Evolutionary conservation across 257 asterid genomes (phyloP).

Genomic region (Solanum megistacrolobum): DNA sequence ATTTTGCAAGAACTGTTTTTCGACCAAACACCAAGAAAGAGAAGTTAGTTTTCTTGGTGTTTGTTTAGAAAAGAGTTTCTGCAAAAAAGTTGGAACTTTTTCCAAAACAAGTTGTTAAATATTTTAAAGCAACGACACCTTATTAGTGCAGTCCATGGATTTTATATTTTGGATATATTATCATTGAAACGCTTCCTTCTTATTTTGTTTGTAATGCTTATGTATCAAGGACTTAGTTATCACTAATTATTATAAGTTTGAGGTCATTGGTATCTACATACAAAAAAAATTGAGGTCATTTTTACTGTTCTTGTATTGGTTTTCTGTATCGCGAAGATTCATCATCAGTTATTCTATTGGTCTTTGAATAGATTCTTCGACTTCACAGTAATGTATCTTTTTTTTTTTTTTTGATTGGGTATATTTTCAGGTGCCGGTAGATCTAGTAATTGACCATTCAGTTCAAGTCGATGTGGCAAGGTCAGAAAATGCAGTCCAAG

Average conservation of each 20-base stretch:
- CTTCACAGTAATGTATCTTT: neutral
- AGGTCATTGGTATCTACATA: neutral
- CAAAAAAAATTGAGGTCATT: neutral
- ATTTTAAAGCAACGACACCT: neutral
- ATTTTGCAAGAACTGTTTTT: neutral
- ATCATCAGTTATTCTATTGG: neutral
- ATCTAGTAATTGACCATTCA: conserved; percentile 93
- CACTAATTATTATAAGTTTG: neutral
- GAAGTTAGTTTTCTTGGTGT: neutral
- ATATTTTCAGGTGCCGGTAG: conserved; percentile 79
- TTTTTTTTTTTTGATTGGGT: neutral
- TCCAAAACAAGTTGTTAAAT: neutral
- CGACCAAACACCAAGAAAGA: neutral
- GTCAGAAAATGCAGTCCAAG: conserved; percentile 87
- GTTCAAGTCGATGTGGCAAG: conserved; percentile 94
- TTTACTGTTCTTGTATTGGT: neutral
- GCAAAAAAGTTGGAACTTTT: neutral
- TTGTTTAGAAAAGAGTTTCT: neutral
- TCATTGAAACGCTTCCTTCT: neutral
- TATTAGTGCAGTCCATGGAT: neutral
- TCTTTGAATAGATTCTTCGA: neutral
- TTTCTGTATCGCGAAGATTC: neutral
- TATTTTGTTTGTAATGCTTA: neutral
- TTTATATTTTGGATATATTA: neutral
- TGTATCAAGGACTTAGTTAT: neutral